These are phyloP conservation scores for Eragrostis tef DNA, from an alignment of 202 grass and related monocot genomes.

Conservation along the genomic window DNA sequence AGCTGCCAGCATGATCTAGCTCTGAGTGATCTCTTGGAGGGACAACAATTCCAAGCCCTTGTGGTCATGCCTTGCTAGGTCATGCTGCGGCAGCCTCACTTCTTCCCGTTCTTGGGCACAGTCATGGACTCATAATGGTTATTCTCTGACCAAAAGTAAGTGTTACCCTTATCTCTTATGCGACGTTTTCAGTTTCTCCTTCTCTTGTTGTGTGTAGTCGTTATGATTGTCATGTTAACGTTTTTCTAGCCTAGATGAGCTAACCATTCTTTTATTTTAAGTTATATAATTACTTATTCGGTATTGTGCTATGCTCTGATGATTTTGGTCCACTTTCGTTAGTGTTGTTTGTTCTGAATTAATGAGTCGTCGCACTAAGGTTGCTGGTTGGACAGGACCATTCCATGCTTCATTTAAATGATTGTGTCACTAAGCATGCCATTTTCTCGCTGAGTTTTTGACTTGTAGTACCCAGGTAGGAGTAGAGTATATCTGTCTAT, in stretches of 20 bases:
- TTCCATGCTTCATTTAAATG: neutral
- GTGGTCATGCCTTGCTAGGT: conserved; percentile 85
- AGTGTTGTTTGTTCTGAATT: neutral
- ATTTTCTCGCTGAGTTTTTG: neutral
- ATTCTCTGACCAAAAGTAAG: conserved; percentile 2
- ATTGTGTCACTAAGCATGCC: neutral
- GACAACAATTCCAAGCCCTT: neutral
- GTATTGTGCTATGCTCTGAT: neutral
- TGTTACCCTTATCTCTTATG: neutral
- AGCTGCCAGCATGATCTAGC: conserved; percentile 99
- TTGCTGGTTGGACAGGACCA: neutral
- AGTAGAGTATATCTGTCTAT: no score
- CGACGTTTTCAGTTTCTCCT: no score
- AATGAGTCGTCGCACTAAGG: neutral
- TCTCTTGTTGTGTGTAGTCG: neutral
- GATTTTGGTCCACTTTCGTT: neutral
- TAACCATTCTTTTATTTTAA: no score
- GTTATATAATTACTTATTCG: no score
- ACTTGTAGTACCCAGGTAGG: neutral
- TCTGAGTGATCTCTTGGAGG: conserved; percentile 55
- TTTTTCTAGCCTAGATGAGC: neutral
- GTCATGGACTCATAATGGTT: neutral
- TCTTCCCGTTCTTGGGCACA: conserved; percentile 64
- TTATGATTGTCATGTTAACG: neutral
- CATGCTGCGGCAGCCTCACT: conserved; percentile 97